Base-by-base conservation (phyloP, 768 basidiomycete species). In the Dioszegia hungarica region DNA sequence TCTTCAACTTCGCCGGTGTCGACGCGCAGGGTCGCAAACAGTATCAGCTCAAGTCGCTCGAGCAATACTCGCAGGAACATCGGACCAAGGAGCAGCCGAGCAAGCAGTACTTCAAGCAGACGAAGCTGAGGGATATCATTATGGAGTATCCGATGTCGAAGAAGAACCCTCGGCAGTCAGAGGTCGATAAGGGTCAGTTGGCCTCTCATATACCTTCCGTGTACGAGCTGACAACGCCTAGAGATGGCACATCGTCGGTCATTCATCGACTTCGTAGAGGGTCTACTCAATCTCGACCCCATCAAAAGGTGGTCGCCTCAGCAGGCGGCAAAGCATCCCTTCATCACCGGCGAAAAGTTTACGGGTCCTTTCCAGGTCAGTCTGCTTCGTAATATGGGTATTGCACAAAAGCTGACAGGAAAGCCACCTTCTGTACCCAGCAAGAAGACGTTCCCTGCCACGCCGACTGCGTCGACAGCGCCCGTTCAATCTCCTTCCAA, bases 51-150 rank as follows among this genome's bases (percentile, higher is more conserved):
- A 99, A 98, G 80, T 83, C 83, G 52, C 79, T 99, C 62, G 93
- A 98, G 57, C 92, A 98, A 75, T 99, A 97, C 75, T 89, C 90
- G 5, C 82, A 88, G 45, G 95, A 99, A 76, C 92, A 93, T 77
- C 89, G 89, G 60, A 87, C 89, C 15, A 87, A 92, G 62, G 95
- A 99, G 73, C 95, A 98, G 73, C 93, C 93, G 0, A 93, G 92
- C 66, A 99, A 99, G 77, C 94, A 98, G 76, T 99, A 98, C 75
- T 98, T 99, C 82, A 89, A 91, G 75, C 90, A 92, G 17, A 89
- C 84, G 25, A 86, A 89, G 19, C 78, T 99, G 37, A 91, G 90
- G 1, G 95, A 99, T 60, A 94, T 99, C 66, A 88, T 99, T 76
- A 91, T 91, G 74, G 87, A 87, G 39, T 92, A 95, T 40, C 90